Percentiles rank a stretch among this genome's conserved stretches.
Evolutionary conservation across 192 early-diverging fungal species (phyloP).

Genomic region (Linnemannia hyalina): DNA sequence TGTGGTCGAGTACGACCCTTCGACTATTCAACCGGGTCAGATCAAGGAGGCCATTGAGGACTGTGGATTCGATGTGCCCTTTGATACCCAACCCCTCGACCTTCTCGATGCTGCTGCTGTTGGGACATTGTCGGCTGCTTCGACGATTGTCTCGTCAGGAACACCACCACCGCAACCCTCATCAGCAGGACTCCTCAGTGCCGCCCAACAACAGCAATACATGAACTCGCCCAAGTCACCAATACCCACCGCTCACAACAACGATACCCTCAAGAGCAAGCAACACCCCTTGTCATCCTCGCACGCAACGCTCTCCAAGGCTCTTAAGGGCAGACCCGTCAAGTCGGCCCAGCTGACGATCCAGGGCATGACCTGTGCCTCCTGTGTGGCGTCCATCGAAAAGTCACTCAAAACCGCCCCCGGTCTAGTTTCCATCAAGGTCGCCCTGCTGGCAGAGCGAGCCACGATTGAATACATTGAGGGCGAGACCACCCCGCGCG

Average conservation of each 20-base stretch:
- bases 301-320: slow-evolving; percentile 26
- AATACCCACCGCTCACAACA: background rate
- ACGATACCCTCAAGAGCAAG: background rate
- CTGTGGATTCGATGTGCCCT: slow-evolving; percentile 77
- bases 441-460: slow-evolving; percentile 87
- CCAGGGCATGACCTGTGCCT: slow-evolving; percentile 96
- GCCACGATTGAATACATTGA: slow-evolving; percentile 79
- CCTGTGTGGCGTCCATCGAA: slow-evolving; percentile 92
- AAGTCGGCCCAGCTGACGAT: slow-evolving; percentile 73
- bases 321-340: slow-evolving; percentile 19
- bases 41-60: slow-evolving; percentile 75
- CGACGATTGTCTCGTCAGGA: background rate
- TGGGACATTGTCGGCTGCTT: background rate
- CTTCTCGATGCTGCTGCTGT: background rate
- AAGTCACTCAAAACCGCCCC: slow-evolving; percentile 66
- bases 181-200: background rate
- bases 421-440: slow-evolving; percentile 82
- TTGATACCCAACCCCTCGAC: slow-evolving; percentile 12
- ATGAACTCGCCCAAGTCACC: slow-evolving; percentile 16
- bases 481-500: slow-evolving; percentile 53
- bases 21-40: slow-evolving; percentile 27
- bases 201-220: background rate
- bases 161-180: background rate
- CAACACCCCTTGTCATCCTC: slow-evolving; percentile 1
- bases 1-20: slow-evolving; percentile 66